These are phyloP conservation scores for Viola odorata DNA, from an alignment of 345 rosid species.

Conservation along the genomic window DNA sequence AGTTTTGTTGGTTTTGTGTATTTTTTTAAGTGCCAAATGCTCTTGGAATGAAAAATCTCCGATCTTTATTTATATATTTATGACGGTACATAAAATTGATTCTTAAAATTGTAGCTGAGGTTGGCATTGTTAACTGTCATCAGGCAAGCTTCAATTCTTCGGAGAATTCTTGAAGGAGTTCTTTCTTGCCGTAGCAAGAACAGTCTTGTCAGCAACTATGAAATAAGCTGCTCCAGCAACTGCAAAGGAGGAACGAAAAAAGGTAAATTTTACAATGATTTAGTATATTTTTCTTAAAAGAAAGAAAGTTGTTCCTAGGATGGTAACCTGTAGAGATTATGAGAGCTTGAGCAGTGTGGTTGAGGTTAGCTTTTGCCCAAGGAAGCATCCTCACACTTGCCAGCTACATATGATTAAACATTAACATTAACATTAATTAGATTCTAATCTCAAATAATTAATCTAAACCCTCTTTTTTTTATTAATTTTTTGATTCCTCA, in stretches of 20 bases:
- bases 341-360: constrained; percentile 93
- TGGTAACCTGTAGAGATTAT: constrained; percentile 56
- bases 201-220: constrained; percentile 92
- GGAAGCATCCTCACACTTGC: constrained; percentile 70
- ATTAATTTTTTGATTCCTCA: neutral
- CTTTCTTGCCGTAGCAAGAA: constrained; percentile 69
- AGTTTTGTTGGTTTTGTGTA: neutral
- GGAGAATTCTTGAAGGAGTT: constrained; percentile 49
- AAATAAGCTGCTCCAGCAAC: constrained; percentile 90
- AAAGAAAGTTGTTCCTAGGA: neutral
- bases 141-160: constrained; percentile 24
- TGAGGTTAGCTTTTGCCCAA: constrained; percentile 85
- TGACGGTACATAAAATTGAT: neutral
- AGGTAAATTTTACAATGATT: neutral
- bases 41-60: constrained; percentile 4
- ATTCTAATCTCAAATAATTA: too few species aligned
- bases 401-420: constrained; percentile 33
- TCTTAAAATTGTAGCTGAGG: neutral
- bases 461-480: neutral
- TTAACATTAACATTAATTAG: neutral
- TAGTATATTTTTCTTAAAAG: neutral
- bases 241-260: constrained; percentile 17
- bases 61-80: constrained; percentile 18
- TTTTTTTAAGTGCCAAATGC: neutral
- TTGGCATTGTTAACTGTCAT: neutral